These are phyloP conservation scores for Gossypium turneri DNA, from an alignment of 345 rosid genomes.

Conservation along the genomic window DNA sequence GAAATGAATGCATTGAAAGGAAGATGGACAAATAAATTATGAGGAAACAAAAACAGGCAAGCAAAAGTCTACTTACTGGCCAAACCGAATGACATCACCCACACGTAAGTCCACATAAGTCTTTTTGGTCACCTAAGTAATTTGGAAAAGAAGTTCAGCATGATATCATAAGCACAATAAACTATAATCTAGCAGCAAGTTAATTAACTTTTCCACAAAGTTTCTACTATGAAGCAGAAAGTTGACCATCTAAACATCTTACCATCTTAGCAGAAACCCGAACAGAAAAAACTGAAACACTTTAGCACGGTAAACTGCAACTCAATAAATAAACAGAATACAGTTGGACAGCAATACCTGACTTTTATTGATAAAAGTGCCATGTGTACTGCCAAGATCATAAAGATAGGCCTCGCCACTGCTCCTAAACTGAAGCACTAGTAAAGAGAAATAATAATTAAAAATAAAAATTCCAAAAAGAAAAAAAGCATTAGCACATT, in stretches of 20 bases:
- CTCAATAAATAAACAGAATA: not conserved
- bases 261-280: not conserved
- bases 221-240: not conserved
- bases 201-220: not conserved
- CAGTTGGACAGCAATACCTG: constrained; percentile 42
- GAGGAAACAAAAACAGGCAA: constrained; percentile 9
- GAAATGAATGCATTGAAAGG: not conserved
- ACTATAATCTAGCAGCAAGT: not conserved
- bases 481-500: not conserved
- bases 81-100: constrained; percentile 93
- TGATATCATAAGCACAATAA: constrained; percentile 2
- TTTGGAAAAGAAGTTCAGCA: constrained; percentile 7
- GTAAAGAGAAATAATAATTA: constrained; percentile 18
- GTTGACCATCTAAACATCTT: not conserved
- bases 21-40: constrained; percentile 4
- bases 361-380: constrained; percentile 67
- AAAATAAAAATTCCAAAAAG: not conserved
- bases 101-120: constrained; percentile 69
- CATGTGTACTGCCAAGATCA: constrained; percentile 87
- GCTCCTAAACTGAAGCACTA: constrained; percentile 86
- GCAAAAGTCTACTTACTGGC: constrained; percentile 56
- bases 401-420: constrained; percentile 76
- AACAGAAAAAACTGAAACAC: not conserved
- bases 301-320: not conserved
- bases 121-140: constrained; percentile 53